These are phyloP conservation scores for Yamadazyma takamatsuzukensis DNA, from an alignment of 805 yeast genomes.

Conservation along the genomic window DNA sequence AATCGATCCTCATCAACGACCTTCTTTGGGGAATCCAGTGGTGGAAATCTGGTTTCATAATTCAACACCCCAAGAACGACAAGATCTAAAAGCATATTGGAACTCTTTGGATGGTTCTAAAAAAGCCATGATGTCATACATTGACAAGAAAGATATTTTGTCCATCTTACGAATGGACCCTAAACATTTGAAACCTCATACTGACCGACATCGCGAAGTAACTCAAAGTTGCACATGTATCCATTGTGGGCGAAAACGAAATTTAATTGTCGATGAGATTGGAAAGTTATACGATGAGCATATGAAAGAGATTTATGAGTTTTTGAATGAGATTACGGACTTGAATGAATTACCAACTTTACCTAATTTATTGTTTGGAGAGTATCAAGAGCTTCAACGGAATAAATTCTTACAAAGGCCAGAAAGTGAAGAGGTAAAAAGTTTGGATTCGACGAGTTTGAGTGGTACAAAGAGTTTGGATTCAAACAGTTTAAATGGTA, in stretches of 20 bases:
- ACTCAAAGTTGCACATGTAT: conserved; percentile 57
- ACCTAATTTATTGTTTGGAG: conserved; percentile 33
- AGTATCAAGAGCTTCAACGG: too few relatives aligned
- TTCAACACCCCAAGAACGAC: conserved; percentile 47
- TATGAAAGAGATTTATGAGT: conserved; percentile 45
- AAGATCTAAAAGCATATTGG: conserved; percentile 61
- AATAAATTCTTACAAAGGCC: too few relatives aligned
- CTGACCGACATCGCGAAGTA: conserved; percentile 7
- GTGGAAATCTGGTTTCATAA: conserved; percentile 43
- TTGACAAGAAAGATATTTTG: conserved; percentile 68
- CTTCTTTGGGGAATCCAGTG: conserved; percentile 7
- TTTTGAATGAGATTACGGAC: conserved; percentile 36
- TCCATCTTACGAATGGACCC: conserved; percentile 49
- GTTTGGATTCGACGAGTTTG: too few relatives aligned
- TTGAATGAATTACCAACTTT: conserved; percentile 33
- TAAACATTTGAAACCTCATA: conserved; percentile 8
- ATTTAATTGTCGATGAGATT: conserved; percentile 71
- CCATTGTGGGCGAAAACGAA: conserved; percentile 72
- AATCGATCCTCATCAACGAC: conserved; percentile 5
- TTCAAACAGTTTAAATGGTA: too few relatives aligned
- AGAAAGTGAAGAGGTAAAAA: too few relatives aligned
- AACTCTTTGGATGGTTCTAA: conserved; percentile 54
- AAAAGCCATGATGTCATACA: conserved; percentile 57
- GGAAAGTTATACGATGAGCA: conserved; percentile 69
- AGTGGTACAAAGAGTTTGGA: too few relatives aligned